Conservation (phyloP, 495 filamentous ascomycete genomes). For the Penicillium odoratum region DNA sequence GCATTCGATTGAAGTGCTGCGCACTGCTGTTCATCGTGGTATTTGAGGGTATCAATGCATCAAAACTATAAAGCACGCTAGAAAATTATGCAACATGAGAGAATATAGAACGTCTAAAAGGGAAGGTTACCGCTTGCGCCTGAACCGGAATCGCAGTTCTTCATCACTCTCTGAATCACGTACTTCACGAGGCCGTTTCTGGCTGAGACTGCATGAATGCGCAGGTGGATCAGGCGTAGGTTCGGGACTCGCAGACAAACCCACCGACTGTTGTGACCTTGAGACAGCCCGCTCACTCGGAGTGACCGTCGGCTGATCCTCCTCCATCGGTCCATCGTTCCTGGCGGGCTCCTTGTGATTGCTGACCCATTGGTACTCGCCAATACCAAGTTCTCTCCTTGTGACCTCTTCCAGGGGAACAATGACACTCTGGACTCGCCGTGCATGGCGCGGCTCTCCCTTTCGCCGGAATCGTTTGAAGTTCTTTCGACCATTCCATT, state of each 20-base stretch:
- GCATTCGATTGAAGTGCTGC: background rate
- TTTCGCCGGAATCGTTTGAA: slow-evolving; percentile 87
- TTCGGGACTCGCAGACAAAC: slow-evolving; percentile 16
- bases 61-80: slow-evolving; percentile 7
- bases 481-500: slow-evolving; percentile 95
- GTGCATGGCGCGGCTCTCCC: slow-evolving; percentile 45
- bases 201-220: slow-evolving; percentile 22
- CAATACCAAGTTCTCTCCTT: slow-evolving; percentile 77
- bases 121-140: slow-evolving; percentile 44
- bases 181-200: slow-evolving; percentile 45
- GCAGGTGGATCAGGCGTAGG: slow-evolving; percentile 15
- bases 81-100: slow-evolving; percentile 3
- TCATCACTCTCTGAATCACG: slow-evolving; percentile 50
- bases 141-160: slow-evolving; percentile 59
- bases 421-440: slow-evolving; percentile 61
- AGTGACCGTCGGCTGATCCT: slow-evolving; percentile 6
- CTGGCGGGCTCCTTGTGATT: slow-evolving; percentile 26
- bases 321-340: slow-evolving; percentile 2
- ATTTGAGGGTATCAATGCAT: slow-evolving; percentile 24
- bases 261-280: slow-evolving; percentile 16
- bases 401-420: slow-evolving; percentile 78
- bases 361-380: slow-evolving; percentile 74
- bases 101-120: slow-evolving; percentile 1
- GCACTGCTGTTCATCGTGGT: background rate
- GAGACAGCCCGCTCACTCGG: slow-evolving; percentile 6